These are phyloP conservation scores for Fusarium papillatum DNA, from an alignment of 2,329 filamentous ascomycete species.

Conservation along the genomic window DNA sequence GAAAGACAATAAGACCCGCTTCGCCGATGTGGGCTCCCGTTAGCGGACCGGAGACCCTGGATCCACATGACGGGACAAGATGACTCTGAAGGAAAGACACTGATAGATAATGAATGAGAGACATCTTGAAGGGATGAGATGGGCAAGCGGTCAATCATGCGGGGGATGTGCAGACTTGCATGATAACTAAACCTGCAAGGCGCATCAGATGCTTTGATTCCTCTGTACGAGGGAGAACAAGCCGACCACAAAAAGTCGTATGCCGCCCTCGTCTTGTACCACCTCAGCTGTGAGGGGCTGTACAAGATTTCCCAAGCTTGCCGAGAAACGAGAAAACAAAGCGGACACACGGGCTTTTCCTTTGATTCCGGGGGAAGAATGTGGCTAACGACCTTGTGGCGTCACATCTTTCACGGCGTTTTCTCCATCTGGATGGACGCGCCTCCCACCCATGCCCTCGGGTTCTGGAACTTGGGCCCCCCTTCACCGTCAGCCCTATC, in stretches of 20 bases:
- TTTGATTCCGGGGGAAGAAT: background rate
- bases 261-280: background rate
- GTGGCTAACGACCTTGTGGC: background rate
- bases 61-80: constrained; percentile 5
- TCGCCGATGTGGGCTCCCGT: constrained; percentile 8
- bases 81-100: background rate
- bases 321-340: background rate
- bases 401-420: background rate
- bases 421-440: background rate
- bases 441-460: background rate
- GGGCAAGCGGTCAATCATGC: background rate
- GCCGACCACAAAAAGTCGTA: background rate
- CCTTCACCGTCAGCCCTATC: background rate
- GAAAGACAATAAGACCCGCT: background rate
- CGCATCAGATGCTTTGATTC: background rate
- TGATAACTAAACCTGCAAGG: background rate
- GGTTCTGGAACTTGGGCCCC: background rate
- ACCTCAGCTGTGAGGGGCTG: background rate
- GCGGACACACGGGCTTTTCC: background rate
- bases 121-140: background rate
- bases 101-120: background rate
- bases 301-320: background rate
- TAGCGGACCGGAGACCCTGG: constrained; percentile 4
- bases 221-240: background rate
- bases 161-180: background rate